Conservation (phyloP, 768 basidiomycete genomes). For the Artomyces pyxidatus region DNA sequence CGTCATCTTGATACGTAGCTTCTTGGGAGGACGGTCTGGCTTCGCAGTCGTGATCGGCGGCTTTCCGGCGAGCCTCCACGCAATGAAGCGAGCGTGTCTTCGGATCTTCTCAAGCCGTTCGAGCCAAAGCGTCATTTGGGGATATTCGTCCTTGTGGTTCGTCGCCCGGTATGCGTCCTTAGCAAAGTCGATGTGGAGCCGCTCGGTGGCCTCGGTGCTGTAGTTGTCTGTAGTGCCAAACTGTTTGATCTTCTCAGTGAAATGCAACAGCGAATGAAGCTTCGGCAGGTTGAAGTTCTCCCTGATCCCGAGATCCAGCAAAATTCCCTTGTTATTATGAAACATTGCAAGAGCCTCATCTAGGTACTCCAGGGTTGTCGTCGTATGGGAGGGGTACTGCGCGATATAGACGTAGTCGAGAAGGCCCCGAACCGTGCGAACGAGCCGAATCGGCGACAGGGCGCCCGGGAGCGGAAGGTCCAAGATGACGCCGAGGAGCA, state of each 20-base stretch:
- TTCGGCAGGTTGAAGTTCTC: constrained; percentile 36
- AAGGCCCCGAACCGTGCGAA: constrained; percentile 20
- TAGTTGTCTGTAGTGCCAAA: constrained; percentile 32
- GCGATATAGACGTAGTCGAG: constrained; percentile 34
- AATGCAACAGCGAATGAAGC: constrained; percentile 31
- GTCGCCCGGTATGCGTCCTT: constrained; percentile 29
- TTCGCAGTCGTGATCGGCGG: not conserved
- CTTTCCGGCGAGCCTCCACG: constrained; percentile 11
- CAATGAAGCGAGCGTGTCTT: constrained; percentile 7
- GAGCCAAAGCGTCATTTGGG: constrained; percentile 33
- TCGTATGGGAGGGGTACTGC: constrained; percentile 26
- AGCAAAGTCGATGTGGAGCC: constrained; percentile 32
- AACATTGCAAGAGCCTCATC: constrained; percentile 23
- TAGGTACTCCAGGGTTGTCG: constrained; percentile 21
- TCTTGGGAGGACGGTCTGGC: not conserved
- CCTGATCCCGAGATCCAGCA: constrained; percentile 27
- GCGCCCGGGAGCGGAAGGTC: constrained; percentile 16
- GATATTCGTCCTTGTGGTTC: constrained; percentile 28
- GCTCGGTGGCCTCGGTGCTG: constrained; percentile 33
- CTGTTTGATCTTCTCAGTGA: constrained; percentile 21
- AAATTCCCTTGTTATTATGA: constrained; percentile 29
- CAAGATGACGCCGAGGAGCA: constrained; percentile 24
- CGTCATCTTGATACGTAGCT: not conserved
- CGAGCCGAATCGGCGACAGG: constrained; percentile 6
- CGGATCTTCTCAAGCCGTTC: constrained; percentile 24